Conservation (phyloP, 2,329 filamentous ascomycete species). For the Fusarium brevicatenulatum region DNA sequence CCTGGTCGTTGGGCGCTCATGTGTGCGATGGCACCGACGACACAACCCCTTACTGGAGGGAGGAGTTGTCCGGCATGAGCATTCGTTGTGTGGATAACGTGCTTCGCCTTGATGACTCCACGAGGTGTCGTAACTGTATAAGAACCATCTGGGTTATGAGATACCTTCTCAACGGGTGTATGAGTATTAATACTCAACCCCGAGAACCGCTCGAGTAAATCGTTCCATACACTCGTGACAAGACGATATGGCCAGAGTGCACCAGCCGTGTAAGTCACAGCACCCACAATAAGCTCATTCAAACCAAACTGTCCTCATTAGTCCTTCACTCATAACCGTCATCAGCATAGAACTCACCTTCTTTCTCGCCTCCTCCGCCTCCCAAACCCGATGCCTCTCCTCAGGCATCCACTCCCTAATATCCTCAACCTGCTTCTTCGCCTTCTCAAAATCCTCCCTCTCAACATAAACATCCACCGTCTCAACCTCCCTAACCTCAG, state of each 20-base stretch:
- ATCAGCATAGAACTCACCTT: slow-evolving; percentile 33
- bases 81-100: slow-evolving; percentile 69
- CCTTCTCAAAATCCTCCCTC: slow-evolving; percentile 48
- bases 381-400: slow-evolving; percentile 49
- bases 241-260: slow-evolving; percentile 63
- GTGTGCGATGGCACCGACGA: slow-evolving; percentile 58
- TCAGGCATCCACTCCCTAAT: slow-evolving; percentile 54
- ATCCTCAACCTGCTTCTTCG: slow-evolving; percentile 47
- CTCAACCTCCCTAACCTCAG: slow-evolving; percentile 57
- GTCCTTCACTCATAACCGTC: not conserved
- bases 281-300: slow-evolving; percentile 52
- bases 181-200: slow-evolving; percentile 52
- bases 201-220: slow-evolving; percentile 50
- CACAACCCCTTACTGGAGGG: slow-evolving; percentile 57
- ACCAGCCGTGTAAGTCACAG: slow-evolving; percentile 57
- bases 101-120: slow-evolving; percentile 56
- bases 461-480: slow-evolving; percentile 59
- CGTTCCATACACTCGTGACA: slow-evolving; percentile 57
- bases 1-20: slow-evolving; percentile 63
- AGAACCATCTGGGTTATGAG: slow-evolving; percentile 12
- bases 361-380: slow-evolving; percentile 47
- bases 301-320: slow-evolving; percentile 48
- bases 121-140: slow-evolving; percentile 58
- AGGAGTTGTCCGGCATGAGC: slow-evolving; percentile 62
- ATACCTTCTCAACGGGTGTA: slow-evolving; percentile 50